Conservation (phyloP, 2,329 filamentous ascomycete species). For the Trichoderma guizhouense region DNA sequence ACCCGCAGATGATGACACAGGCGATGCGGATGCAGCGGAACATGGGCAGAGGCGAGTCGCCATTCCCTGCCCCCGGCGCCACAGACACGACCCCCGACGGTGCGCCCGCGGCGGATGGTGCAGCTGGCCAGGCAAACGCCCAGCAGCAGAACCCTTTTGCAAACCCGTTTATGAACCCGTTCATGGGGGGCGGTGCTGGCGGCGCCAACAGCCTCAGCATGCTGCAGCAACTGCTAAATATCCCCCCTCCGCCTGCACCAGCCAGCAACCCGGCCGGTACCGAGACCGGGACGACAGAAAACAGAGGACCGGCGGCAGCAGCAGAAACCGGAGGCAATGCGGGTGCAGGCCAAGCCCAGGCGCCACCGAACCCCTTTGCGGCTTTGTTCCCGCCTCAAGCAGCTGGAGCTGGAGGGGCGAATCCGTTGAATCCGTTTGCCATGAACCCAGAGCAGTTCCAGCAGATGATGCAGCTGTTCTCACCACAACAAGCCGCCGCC, state of each 20-base stretch:
- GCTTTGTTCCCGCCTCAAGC: conserved; percentile 52
- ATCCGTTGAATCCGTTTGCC: conserved; percentile 45
- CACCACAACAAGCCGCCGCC: conserved; percentile 35
- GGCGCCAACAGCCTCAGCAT: conserved; percentile 19
- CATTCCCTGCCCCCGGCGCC: conserved; percentile 86
- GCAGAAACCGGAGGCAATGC: not conserved
- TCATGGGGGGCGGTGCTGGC: conserved; percentile 24
- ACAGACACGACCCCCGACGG: conserved; percentile 77
- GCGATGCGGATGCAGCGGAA: conserved; percentile 79
- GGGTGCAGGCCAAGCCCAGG: conserved; percentile 30
- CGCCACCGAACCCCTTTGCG: conserved; percentile 62
- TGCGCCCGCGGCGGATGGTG: conserved; percentile 30
- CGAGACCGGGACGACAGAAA: conserved; percentile 21
- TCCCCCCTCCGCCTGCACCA: not conserved
- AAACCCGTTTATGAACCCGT: conserved; percentile 31
- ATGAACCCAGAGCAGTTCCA: conserved; percentile 55
- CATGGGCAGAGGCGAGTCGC: conserved; percentile 53
- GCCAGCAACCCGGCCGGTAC: not conserved
- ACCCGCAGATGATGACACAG: conserved; percentile 78
- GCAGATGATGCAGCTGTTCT: conserved; percentile 51
- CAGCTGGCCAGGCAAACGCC: not conserved
- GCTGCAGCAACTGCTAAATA: conserved; percentile 30
- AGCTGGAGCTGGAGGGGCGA: conserved; percentile 30
- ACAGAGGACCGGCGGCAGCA: conserved; percentile 20
- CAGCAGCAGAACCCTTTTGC: conserved; percentile 42